These are phyloP conservation scores for Alternaria consortialis DNA, from an alignment of 2,329 filamentous ascomycete species.

Conservation along the genomic window DNA sequence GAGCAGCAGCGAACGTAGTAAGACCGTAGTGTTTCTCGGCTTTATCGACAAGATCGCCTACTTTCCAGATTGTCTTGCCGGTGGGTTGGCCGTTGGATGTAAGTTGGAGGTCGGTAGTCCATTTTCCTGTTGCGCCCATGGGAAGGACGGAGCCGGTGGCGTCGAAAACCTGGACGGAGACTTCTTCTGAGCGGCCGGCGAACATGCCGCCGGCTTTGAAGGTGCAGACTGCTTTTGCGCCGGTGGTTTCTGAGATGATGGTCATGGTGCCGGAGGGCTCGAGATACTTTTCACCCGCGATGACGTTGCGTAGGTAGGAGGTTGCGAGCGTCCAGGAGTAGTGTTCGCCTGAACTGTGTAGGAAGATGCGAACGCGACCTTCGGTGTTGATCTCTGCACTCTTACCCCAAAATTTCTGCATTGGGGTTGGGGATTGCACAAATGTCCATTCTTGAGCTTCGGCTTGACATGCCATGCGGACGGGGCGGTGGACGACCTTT, in stretches of 20 bases:
- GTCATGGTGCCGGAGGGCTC: constrained; percentile 93
- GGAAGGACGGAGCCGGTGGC: constrained; percentile 71
- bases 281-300: constrained; percentile 97
- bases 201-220: constrained; percentile 98
- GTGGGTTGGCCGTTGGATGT: constrained; percentile 68
- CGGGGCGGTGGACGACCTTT: constrained; percentile 92
- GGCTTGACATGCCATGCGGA: constrained; percentile 91
- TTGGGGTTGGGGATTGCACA: constrained; percentile 84
- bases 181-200: constrained; percentile 90
- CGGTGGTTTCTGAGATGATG: constrained; percentile 82
- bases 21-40: constrained; percentile 84
- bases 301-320: constrained; percentile 92
- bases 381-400: constrained; percentile 93
- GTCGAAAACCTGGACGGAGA: constrained; percentile 77
- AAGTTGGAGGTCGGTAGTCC: constrained; percentile 78
- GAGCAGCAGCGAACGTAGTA: constrained; percentile 81
- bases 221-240: constrained; percentile 83
- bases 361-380: constrained; percentile 79
- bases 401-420: constrained; percentile 99
- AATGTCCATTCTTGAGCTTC: constrained; percentile 88
- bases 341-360: constrained; percentile 79
- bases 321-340: constrained; percentile 92
- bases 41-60: constrained; percentile 79
- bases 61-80: constrained; percentile 79
- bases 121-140: constrained; percentile 78